These are phyloP conservation scores for Globomyces pollinis-pini DNA, from an alignment of 192 early-diverging fungal species.

Conservation along the genomic window DNA sequence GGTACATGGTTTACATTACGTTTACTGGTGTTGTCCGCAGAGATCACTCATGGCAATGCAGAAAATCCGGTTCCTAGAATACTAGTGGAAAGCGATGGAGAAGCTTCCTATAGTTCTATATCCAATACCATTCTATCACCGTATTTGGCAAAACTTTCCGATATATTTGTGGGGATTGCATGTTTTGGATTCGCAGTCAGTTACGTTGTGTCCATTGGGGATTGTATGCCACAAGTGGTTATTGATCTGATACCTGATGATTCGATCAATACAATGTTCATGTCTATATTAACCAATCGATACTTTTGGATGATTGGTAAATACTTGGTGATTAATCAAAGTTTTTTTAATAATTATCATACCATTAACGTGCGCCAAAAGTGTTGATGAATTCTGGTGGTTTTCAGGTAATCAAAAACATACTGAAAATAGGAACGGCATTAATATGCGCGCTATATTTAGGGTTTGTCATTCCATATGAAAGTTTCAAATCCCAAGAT, in stretches of 20 bases:
- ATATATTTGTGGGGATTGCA: constrained; percentile 74
- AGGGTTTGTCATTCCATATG: constrained; percentile 42
- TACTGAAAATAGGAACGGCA: too few relatives aligned
- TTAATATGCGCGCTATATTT: constrained; percentile 68
- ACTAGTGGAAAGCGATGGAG: constrained; percentile 39
- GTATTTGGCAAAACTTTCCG: constrained; percentile 65
- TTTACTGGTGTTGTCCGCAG: constrained; percentile 39
- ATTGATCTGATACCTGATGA: constrained; percentile 4
- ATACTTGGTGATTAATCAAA: too few relatives aligned
- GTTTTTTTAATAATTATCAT: constrained; percentile 59
- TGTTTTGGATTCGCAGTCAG: constrained; percentile 84
- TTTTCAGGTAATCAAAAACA: too few relatives aligned
- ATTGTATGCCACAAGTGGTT: constrained; percentile 55
- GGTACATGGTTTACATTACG: constrained; percentile 69
- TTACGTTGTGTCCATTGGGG: constrained; percentile 81
- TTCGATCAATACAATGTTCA: constrained; percentile 6
- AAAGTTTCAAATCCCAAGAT: constrained; percentile 18
- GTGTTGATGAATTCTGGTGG: constrained; percentile 73
- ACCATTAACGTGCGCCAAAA: constrained; percentile 66
- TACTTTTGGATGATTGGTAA: constrained; percentile 68
- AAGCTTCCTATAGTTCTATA: constrained; percentile 42
- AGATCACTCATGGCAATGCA: constrained; percentile 7
- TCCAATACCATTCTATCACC: constrained; percentile 51
- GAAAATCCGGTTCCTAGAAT: constrained; percentile 9
- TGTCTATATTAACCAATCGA: not conserved